Base-by-base conservation (phyloP, 2,329 filamentous ascomycete genomes). In the Elsinoe arachidis region DNA sequence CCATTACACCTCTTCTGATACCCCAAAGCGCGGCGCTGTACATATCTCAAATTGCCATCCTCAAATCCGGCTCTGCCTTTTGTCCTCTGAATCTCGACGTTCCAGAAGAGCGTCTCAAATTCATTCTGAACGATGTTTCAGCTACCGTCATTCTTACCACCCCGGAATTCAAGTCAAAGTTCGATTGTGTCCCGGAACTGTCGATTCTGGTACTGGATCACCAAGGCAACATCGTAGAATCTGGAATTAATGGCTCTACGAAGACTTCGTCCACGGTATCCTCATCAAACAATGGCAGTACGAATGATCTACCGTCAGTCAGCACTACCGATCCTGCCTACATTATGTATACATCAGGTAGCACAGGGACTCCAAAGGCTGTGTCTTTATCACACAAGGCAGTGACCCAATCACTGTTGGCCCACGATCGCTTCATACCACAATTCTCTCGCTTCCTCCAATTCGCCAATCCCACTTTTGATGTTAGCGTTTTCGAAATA, bases 401-500 rank as follows among this genome's bases (percentile, higher is more conserved):
- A 14, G 90, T 80, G 6, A 87, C 88, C 0, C 91, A 96, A 69
- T 89, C 87, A 58, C 72, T 96, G 6, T 77, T 95, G 43, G 88
- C 89, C 1, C 91, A 96, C 67, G 79, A 95, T 65, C 78, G 75
- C 47, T 83, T 91, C 64, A 85, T 96, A 39, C 91, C 91, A 1
- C 38, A 55, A 0, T 96, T 96, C 67, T 76, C 76, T 14, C 81
- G 90, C 46, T 96, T 96, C 68, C 79, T 96, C 0, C 91, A 96
- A 68, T 96, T 96, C 69, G 91, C 91, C 3, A 86, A 90, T 2
- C 89, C 91, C 0, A 96, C 90, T 0, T 96, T 96, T 68, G 91
- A 96, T 70, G 91, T 96, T 6, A 95, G 89, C 0, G 86, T 96
- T 5, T 96, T 96, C 68, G 91, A 96, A 68, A 91, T 95, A 5